Evolutionary conservation across 306 rosid genomes (phyloP).

Genomic region (Biancaea sappan): DNA sequence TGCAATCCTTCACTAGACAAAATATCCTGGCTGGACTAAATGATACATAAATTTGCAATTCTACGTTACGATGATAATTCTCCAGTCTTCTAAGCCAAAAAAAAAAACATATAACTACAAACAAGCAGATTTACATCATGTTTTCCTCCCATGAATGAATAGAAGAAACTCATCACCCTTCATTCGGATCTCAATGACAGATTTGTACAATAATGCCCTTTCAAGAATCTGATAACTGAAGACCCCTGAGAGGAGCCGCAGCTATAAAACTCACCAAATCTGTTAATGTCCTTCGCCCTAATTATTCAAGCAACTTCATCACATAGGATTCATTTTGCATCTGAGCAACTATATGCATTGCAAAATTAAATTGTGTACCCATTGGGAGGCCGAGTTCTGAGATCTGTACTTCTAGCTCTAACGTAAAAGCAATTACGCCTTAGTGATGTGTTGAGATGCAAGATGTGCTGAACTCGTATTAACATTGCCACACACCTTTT

Average conservation of each 20-base stretch:
- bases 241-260: neutral
- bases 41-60: neutral
- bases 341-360: too few relatives aligned
- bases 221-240: neutral
- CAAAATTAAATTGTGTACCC: neutral
- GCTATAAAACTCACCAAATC: neutral
- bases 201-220: neutral
- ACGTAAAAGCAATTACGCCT: neutral
- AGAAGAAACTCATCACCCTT: neutral
- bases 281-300: neutral
- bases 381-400: neutral
- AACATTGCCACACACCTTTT: neutral
- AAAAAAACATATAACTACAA: neutral
- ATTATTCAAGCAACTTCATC: neutral
- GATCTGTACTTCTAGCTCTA: neutral
- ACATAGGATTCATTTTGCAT: too few relatives aligned
- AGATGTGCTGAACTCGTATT: neutral
- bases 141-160: neutral
- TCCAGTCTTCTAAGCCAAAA: neutral
- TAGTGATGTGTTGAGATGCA: too few relatives aligned
- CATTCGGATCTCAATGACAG: neutral
- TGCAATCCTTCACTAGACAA: neutral
- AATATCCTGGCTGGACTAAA: neutral
- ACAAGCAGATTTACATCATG: neutral
- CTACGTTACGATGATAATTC: neutral